phyloP scores from a whole-genome alignment of 2,329 filamentous ascomycete genomes.

The Pseudogymnoascus sp. region DNA sequence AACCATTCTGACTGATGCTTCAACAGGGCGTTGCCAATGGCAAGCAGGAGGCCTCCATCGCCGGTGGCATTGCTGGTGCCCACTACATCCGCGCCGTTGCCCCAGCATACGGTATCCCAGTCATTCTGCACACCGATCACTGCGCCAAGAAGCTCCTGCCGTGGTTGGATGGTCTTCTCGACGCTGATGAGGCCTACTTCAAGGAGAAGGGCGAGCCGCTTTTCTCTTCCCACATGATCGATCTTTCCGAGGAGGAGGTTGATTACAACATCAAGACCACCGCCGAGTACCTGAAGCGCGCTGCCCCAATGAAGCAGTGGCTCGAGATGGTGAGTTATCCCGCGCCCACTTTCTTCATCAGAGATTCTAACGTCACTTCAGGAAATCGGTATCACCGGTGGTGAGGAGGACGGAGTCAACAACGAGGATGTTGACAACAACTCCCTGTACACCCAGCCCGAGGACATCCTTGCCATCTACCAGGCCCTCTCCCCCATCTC shows the following conservation, averaged over 20 bases:
- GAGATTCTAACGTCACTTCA: constrained; percentile 23
- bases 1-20: constrained; percentile 7
- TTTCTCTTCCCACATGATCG: constrained; percentile 98
- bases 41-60: constrained; percentile 82
- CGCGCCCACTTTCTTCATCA: background rate
- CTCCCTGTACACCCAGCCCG: constrained; percentile 94
- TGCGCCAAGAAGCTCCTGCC: constrained; percentile 99
- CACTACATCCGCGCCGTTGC: constrained; percentile 90
- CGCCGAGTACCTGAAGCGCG: constrained; percentile 86
- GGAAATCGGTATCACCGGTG: constrained; percentile 90
- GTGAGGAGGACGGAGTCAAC: constrained; percentile 97
- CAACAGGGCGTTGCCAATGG: constrained; percentile 65
- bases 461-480: constrained; percentile 91
- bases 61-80: constrained; percentile 79
- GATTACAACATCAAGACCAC: constrained; percentile 90
- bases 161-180: constrained; percentile 93
- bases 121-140: constrained; percentile 95
- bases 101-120: constrained; percentile 79
- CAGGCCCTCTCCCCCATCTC: constrained; percentile 78
- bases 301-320: constrained; percentile 96
- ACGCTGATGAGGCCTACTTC: constrained; percentile 91
- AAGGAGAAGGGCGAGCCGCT: constrained; percentile 87
- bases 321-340: constrained; percentile 77
- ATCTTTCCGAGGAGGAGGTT: constrained; percentile 85
- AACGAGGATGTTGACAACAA: constrained; percentile 97